Base-by-base conservation (phyloP, 352 stramenopile genomes). In the Phytophthora chlamydospora region DNA sequence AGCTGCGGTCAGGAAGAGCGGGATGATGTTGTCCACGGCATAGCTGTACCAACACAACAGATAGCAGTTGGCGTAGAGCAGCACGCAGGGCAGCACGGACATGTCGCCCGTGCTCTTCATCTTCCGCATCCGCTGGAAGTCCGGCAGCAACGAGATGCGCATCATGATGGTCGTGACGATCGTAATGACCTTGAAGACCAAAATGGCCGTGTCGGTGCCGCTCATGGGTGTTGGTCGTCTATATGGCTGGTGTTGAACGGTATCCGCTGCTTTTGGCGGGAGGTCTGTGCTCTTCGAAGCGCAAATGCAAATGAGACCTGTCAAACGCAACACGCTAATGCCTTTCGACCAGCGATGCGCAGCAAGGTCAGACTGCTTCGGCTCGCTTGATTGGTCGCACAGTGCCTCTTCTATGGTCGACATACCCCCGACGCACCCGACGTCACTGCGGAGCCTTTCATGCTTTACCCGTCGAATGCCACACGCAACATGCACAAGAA, bases 161-260 rank as follows among this genome's bases (percentile, higher is more conserved):
- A 80, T 71, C 16, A 83, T 58, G 19, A 75, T 47, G 2, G 73
- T 77, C 52, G 68, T 79, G 57, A 76, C 46, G 40, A 76, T 73
- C 5, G 75, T 84, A 21, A 77, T 44, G 57, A 79, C 45, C 49
- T 71, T 46, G 56, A 67, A 66, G 11, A 44, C 19, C 4, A 62
- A 29, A n/a, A 71, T 51, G 38, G 49, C 50, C 6, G 50, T 62
- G 16, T 52, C 39, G 9, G 2, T 29, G 10, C n/a, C 56, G 11
- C 45, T 45, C 56, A 64, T 64, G 9, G 33, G 34, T 44, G 24
- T 31, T n/a, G 16, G 24, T 21, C 8, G 51, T 58, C 31, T 50
- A 42, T 21, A 19, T 14, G 8, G 43, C 14, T n/a, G 16, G 36
- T 57, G 16, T 3, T 29, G 24, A 29, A 29, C 2, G 24, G 24